phyloP scores from a whole-genome alignment of 2,329 filamentous ascomycete genomes.

The Arthroderma sp. region DNA sequence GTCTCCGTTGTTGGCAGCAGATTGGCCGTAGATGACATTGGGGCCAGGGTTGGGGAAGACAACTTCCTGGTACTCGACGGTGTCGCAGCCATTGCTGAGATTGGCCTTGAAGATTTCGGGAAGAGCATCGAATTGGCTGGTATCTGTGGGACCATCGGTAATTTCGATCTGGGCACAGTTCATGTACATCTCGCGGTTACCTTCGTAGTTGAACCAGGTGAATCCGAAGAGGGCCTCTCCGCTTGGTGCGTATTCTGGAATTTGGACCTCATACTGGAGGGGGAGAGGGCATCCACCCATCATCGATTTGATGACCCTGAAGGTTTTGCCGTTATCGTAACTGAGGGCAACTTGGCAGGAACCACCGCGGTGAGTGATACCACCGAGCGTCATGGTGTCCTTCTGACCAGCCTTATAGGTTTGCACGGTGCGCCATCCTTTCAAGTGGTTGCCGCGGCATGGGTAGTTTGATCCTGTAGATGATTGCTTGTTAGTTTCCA shows the following conservation, averaged over 20 bases:
- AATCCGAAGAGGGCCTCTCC: constrained; percentile 55
- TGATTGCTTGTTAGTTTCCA: background rate
- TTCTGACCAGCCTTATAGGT: constrained; percentile 49
- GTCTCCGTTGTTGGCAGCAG: background rate
- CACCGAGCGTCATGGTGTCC: constrained; percentile 51
- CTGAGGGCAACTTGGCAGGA: constrained; percentile 65
- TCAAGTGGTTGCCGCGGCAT: constrained; percentile 55
- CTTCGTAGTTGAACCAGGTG: constrained; percentile 62
- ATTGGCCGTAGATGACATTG: background rate
- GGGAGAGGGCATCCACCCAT: constrained; percentile 42
- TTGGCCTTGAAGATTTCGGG: constrained; percentile 5
- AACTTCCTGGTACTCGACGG: constrained; percentile 1
- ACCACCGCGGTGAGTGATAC: constrained; percentile 53
- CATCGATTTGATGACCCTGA: constrained; percentile 54
- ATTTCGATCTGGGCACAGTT: constrained; percentile 48
- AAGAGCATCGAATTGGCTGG: constrained; percentile 1
- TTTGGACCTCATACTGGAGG: constrained; percentile 48
- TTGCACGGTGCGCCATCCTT: constrained; percentile 41
- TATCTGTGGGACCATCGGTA: background rate
- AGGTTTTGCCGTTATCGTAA: constrained; percentile 56
- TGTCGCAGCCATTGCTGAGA: constrained; percentile 1
- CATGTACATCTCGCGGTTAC: constrained; percentile 48
- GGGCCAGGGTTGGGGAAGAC: constrained; percentile 2
- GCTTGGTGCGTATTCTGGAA: constrained; percentile 51
- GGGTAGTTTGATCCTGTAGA: constrained; percentile 50